phyloP scores from a whole-genome alignment of 495 filamentous ascomycete species.

The Neurospora sp. region DNA sequence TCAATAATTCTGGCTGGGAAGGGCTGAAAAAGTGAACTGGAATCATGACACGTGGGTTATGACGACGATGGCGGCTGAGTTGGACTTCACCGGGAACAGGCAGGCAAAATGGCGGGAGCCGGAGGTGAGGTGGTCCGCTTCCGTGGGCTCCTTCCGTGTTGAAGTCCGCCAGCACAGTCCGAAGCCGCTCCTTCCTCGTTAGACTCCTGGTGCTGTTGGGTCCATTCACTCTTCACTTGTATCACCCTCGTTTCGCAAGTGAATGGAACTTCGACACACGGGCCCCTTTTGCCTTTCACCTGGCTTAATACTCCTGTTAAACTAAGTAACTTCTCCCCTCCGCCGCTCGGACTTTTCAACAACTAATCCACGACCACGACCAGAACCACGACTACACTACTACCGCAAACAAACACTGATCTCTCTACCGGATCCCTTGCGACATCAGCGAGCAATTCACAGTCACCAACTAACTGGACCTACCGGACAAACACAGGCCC shows the following conservation, averaged over 20 bases:
- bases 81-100: too few relatives aligned
- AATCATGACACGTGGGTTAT: not conserved
- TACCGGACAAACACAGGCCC: not conserved
- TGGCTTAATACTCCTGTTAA: too few relatives aligned
- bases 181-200: not conserved
- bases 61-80: not conserved
- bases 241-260: too few relatives aligned
- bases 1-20: not conserved
- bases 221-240: not conserved
- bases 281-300: not conserved
- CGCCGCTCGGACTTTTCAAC: too few relatives aligned
- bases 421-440: not conserved
- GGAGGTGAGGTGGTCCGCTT: not conserved
- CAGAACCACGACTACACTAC: not conserved
- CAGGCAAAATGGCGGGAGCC: too few relatives aligned
- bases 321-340: too few relatives aligned
- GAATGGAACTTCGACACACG: not conserved
- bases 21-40: not conserved
- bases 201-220: too few relatives aligned
- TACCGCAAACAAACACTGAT: not conserved
- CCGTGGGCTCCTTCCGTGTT: not conserved
- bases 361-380: not conserved
- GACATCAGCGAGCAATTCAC: not conserved
- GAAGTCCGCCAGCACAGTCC: not conserved
- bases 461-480: not conserved